Conservation (phyloP, 2,329 filamentous ascomycete genomes). For the Colletotrichum sojae region DNA sequence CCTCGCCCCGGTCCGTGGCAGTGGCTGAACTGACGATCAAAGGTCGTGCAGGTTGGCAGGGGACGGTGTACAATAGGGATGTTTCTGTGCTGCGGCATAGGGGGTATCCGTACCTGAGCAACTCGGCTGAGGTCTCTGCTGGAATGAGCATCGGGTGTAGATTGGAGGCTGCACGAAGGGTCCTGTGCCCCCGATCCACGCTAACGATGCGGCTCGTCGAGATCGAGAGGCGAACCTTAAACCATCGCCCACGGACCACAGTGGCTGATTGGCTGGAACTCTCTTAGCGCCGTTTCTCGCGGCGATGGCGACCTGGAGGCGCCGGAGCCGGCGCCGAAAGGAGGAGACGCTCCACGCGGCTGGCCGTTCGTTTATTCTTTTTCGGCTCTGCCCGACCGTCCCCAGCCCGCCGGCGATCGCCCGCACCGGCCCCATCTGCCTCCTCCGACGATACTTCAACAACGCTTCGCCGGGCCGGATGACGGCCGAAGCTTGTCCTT, state of each 20-base stretch:
- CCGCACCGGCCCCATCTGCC: not conserved
- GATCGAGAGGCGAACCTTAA: conserved; percentile 44
- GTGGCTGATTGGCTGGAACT: conserved; percentile 24
- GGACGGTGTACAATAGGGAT: not conserved
- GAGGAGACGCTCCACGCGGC: not conserved
- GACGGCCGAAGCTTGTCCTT: not conserved
- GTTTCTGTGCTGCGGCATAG: no score
- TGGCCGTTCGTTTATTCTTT: not conserved
- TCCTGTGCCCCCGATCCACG: conserved; percentile 45
- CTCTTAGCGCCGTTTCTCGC: not conserved
- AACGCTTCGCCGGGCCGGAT: no score
- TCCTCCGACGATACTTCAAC: not conserved
- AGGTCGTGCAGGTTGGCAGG: not conserved
- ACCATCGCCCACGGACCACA: not conserved
- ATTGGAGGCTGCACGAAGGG: conserved; percentile 31
- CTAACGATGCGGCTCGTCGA: conserved; percentile 47
- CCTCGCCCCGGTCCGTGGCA: not conserved
- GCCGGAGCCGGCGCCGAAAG: not conserved
- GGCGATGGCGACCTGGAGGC: not conserved
- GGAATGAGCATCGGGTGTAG: not conserved
- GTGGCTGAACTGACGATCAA: conserved; percentile 12
- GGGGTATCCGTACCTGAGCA: no score
- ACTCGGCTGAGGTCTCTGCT: not conserved
- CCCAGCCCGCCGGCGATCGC: not conserved
- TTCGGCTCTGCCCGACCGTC: not conserved